Base-by-base conservation (phyloP, 148 eudicot genomes). In the Nyssa sinensis region DNA sequence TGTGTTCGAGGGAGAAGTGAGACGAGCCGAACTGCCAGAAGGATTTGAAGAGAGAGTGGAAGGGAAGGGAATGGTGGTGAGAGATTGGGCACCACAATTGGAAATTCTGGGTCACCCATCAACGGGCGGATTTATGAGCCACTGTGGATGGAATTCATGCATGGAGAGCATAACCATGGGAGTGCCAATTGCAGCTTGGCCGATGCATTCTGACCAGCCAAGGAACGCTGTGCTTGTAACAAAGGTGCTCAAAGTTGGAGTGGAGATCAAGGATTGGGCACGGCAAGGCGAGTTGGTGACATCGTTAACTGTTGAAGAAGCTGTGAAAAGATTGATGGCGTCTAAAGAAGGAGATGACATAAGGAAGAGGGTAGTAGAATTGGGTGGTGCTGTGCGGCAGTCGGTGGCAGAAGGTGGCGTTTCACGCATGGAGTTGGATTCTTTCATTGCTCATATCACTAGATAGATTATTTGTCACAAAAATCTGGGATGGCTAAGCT, bases 61-160 rank as follows among this genome's bases (percentile, higher is more conserved):
- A 61, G 80, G 39, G 1, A n/a, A 55, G 32, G 86, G 83, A 47
- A 35, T 80, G 2, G 65, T 79, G 1, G 78, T 76, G 72, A 73
- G 79, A 61, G 86, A 83, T 35, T 83, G 86, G 86, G 79, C 83
- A n/a, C 86, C 86, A 12, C 86, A 83, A 55, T 5, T 73, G 28
- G 81, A 83, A 39, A 83, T 83, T 25, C n/a, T 83, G 67, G 81
- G 66, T 5, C 86, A 83, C 27, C 28, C 70, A 4, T 66, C 83
- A 1, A 75, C 78, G 0, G 81, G 86, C 1, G 86, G 79, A 27
- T 83, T 83, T 57, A 74, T 80, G 83, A 83, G 74, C 60, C 86
- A 80, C 59, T 80, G 86, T 39, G 83, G 86, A 3, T 83, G 86
- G 83, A 83, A 83, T 55, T 83, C 86, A 7, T 83, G 86, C 60